Base-by-base conservation (phyloP, 805 yeast species). In the Kockiozyma suomiensis region DNA sequence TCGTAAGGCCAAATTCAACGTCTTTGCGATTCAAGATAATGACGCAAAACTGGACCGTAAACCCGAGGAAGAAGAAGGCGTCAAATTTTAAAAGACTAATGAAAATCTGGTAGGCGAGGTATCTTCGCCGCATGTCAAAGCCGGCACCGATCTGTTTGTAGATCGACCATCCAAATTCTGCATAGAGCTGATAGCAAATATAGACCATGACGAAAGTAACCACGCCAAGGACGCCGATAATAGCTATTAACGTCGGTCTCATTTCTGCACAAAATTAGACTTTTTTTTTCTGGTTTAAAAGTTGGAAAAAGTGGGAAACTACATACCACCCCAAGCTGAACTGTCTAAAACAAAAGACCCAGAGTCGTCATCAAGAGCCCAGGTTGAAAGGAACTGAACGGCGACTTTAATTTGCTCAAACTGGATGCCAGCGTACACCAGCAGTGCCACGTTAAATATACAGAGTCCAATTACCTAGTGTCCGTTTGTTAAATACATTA, bases 101-200 rank as follows among this genome's bases (percentile, higher is more conserved):
- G 69, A 78, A 80, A 54, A 80, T 68, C 66, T 79, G 79, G 67
- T 75, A 76, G 13, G 69, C 48, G 25, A 68, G 67, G 64, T 76
- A 79, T 65, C 78, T 69, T 6, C 72, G 68, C 61, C 75, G 73
- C 66, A 79, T 72, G 19, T 68, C 67, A n/a, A 76, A 60, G 62
- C 78, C 80, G 3, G 81, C 83, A 4, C 84, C 84, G 49, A 80
- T 75, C 54, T 76, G 75, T 69, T 80, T 78, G 70, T 75, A 81
- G n/a, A 76, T 71, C 57, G 76, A 72, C 83, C 83, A 79, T 45
- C 76, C 77, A 50, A 80, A 79, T 43, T 77, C 76, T 12, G 68
- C 68, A 50, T 76, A 72, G 12, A 81, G 73, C 33, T 70, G 70
- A 58, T 70, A 71, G 28, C 78, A 68, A 21, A 79, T 58, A 35